Evolutionary conservation across 148 eudicot species (phyloP), one percentile per base, ranked within the genome.

Genomic region (Spergularia bocconei): DNA sequence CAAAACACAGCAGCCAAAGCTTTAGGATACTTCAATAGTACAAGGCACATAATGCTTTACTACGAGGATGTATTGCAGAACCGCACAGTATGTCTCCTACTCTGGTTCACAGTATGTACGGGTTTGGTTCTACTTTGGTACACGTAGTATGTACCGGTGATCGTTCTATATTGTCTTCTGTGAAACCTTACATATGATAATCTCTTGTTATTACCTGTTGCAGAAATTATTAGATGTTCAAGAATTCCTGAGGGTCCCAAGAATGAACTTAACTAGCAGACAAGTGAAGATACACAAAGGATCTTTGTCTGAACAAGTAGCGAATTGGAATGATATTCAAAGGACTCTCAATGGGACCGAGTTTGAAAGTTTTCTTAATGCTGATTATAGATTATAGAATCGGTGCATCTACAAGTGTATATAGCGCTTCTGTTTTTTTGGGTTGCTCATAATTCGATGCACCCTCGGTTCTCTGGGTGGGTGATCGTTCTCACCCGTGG

Each of bases 211-310:
- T 57, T 62, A 2, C 36, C 23, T 52, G 52, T 52, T 81, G 75
- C 82, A 86, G 91, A 84, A 85, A 71, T 41, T 91, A 76, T 55
- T 75, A 4, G 97, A 93, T n/a, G 91, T 91, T 78, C 91, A 88
- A 84, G 91, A 89, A 25, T 93, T 93, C 72, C 85, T 93, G 63
- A 84, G 76, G 84, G 87, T 91, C 13, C 91, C 97, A 9, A 82
- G 68, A 58, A 84, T 75, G 84, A 87, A 88, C 10, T 80, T 93
- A 59, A 83, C 84, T 0, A 91, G 92, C 72, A 85, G 82, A 19
- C 98, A 91, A 80, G 97, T 91, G 78, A 93, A 93, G 82, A 94
- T 94, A 85, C 98, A 94, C 81, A 90, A 81, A 80, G 96, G 96
- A 47, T 62, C 88, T 11, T 81, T 91, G 54, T 82, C 88, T 0